Base-by-base conservation (phyloP, 208 protist species). In the Endotrypanum monterogeii region DNA sequence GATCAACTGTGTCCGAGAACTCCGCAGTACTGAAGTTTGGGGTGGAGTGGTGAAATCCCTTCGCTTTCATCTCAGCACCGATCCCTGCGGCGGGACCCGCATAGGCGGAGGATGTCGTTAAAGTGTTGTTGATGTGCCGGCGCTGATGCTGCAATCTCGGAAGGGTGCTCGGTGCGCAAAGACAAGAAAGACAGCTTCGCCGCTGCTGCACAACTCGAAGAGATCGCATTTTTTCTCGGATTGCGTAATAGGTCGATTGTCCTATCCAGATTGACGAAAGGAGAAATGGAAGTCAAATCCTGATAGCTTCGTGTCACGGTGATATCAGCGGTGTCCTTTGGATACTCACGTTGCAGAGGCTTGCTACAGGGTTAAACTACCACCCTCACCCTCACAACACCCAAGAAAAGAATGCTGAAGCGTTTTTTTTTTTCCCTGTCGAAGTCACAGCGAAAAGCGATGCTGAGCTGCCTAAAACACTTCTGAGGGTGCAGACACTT, bases 11-110 rank as follows among this genome's bases (percentile, higher is more conserved):
- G 50, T 75, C 56, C 5, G 79, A 74, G 41, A 73, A 51, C 54
- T 90, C 85, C 3, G 63, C 67, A 50, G 82, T 82, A 60, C 86
- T 82, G 58, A 94, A 96, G 84, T 96, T 89, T 2, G 91, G 89
- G 0, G 91, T 94, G 32, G 84, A 80, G 66, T 90, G 74, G 12
- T 82, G 69, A 61, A 96, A 94, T 5, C 86, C 88, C 54, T 88
- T 84, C 35, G 55, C 54, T 58, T 78, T 67, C 85, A 91, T 85
- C 32, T 78, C 57, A 12, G 55, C 20, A 37, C 67, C 68, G 23
- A 80, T 52, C 20, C 60, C 72, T 25, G 41, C 28, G 8, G 63
- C 18, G 44, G 44, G 23, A 37, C 54, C 37, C n/a, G 74, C 4
- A 46, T 25, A 2, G 18, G 32, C 2, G 1, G 61, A 51, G 5